A percentile compares a stretch with the other conserved stretches of the same genome.
Conservation (phyloP, 1,284 basidiomycete genomes). For the Ceratobasidium sp. region DNA sequence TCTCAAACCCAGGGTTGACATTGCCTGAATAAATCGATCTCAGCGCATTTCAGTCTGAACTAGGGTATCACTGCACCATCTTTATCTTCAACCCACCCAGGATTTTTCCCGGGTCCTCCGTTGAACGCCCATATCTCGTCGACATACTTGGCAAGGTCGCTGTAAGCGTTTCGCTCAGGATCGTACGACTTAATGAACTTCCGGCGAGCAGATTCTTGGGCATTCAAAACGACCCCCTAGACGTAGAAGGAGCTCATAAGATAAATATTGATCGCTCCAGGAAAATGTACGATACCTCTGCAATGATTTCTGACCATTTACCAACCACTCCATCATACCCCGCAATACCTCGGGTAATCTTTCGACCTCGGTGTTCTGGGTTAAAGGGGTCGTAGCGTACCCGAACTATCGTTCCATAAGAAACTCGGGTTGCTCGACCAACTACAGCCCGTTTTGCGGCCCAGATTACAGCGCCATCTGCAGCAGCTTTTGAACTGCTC, state of each 20-base stretch:
- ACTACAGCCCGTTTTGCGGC: too few relatives aligned
- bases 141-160: background rate
- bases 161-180: too few relatives aligned
- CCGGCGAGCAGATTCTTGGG: background rate
- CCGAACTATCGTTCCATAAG: background rate
- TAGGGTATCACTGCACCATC: background rate
- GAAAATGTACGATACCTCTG: background rate
- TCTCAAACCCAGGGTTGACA: conserved; percentile 4
- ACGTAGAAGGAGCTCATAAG: background rate
- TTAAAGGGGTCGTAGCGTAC: background rate
- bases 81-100: conserved; percentile 7
- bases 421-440: too few relatives aligned
- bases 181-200: background rate
- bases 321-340: conserved; percentile 11
- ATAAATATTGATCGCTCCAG: background rate
- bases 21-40: background rate
- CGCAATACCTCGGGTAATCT: background rate
- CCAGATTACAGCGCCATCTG: too few relatives aligned
- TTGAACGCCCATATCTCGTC: conserved; percentile 8
- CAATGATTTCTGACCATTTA: conserved; percentile 15
- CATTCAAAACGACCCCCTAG: background rate
- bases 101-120: background rate
- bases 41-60: background rate
- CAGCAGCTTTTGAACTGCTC: too few relatives aligned
- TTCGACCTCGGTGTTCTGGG: conserved; percentile 14